Base-by-base conservation (phyloP, 1,284 basidiomycete species). In the Leccinum subspadiceum region DNA sequence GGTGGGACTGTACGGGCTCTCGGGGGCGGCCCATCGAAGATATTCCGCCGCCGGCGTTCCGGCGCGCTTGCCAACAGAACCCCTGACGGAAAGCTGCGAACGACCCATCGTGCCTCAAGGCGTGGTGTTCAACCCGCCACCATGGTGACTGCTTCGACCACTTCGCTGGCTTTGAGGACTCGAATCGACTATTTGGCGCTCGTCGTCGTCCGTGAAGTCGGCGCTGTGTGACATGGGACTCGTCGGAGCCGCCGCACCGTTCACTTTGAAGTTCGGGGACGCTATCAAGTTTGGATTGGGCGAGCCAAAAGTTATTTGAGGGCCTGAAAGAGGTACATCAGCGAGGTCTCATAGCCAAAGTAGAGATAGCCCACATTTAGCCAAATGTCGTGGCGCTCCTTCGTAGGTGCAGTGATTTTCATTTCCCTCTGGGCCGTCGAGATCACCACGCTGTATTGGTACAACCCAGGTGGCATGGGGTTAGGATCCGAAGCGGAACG, bases 361-460 rank as follows among this genome's bases (percentile, higher is more conserved):
- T 37, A 53, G 56, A 57, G 5, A 58, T 37, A 26, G 76, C 85
- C 64, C 71, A 92, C 93, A 71, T 89, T 92, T 59, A 94, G 80
- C 97, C 97, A 99, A 59, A 98, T 92, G 65, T 98, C 95, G 74
- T 99, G 97, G 55, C 96, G 83, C 68, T 98, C 96, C 73, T 29
- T 29, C 26, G 26, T 29, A 29, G 26, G 26, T 29, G 96, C 95
- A 13, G 96, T 99, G 71, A 99, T 89, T 80, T 98, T 97, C 85
- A 99, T 96, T 76, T 99, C 97, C 60, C 96, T 84, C 63, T 94
- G 90, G 6, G 93, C 90, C 0, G 96, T 98, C 24, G 92, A 89
- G 61, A 99, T 89, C 37, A 99, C 81, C 52, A 99, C 90, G 66
- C 92, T 96, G 76, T 97, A 93, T 70, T 92, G 90, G 76, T 93